phyloP scores from a whole-genome alignment of 2,329 filamentous ascomycete species.

The Microcera coccophila region DNA sequence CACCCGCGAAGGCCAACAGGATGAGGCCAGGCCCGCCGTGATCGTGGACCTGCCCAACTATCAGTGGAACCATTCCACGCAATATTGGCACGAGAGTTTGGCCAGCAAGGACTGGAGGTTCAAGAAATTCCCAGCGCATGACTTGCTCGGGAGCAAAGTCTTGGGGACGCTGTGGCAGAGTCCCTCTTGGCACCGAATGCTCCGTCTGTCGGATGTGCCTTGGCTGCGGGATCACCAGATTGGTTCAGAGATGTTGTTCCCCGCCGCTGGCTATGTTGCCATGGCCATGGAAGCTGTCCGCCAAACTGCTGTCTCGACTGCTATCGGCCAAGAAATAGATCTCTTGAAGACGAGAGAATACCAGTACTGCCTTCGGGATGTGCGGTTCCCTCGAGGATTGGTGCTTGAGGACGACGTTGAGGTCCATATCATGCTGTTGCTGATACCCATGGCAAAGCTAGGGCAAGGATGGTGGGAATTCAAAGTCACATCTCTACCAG shows the following conservation, averaged over 20 bases:
- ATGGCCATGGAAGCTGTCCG: conserved; percentile 39
- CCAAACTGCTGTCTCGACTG: conserved; percentile 19
- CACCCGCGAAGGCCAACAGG: not conserved
- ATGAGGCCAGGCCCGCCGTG: conserved; percentile 21
- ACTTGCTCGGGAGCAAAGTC: conserved; percentile 44
- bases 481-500: conserved; percentile 4
- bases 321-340: not conserved
- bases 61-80: conserved; percentile 43
- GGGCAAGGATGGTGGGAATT: conserved; percentile 6
- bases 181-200: conserved; percentile 47
- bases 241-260: conserved; percentile 38
- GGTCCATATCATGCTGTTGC: conserved; percentile 2
- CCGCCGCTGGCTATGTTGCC: conserved; percentile 37
- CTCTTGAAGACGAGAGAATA: not conserved
- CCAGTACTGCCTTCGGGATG: conserved; percentile 6
- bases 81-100: conserved; percentile 48
- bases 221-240: conserved; percentile 56
- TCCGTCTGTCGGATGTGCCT: conserved; percentile 47
- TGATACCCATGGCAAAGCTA: conserved; percentile 2
- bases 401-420: conserved; percentile 7
- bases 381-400: conserved; percentile 7
- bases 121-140: conserved; percentile 38
- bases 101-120: conserved; percentile 40
- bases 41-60: conserved; percentile 46
- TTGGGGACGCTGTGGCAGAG: conserved; percentile 43